Evolutionary conservation across 495 filamentous ascomycete species (phyloP), one percentile per base, ranked within the genome.

Genomic region (Pseudevernia furfuracea): DNA sequence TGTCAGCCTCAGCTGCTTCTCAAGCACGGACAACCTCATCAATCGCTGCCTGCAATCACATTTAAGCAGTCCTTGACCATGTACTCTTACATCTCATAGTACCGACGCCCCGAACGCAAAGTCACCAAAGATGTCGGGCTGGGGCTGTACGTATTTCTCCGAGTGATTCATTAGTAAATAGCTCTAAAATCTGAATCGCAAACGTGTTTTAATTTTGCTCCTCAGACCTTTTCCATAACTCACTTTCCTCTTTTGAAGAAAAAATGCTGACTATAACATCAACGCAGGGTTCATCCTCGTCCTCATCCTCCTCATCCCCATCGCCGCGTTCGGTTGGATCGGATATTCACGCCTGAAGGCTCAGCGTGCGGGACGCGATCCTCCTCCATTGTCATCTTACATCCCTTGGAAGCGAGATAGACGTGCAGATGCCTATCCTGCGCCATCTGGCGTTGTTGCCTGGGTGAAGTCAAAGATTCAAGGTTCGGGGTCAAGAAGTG

Each of bases 331-430:
- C 60, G 80, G 75, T 59, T 87, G 79, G 76, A 67, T 86, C 64
- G 69, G 80, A 65, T 85, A 80, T 68, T 80, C 82, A 2, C 84
- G 85, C 65, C 68, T 85, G 49, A 82, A 82, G 65, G 87, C 87
- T 46, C 76, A 82, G 56, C 79, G 81, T 17, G 75, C 87, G 43
- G 87, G 87, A 53, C 83, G 88, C 53, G 84, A 85, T 28, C 80
- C 84, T 60, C 87, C 86, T 4, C 75, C 81, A 3, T 69, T 84
- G 12, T 78, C 79, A 52, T 86, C 86, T 48, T 89, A 87, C 78
- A 80, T 83, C 67, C 82, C 80, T 60, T 84, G 83, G 46, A 70
- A 73, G 43, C 65, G 68, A 57, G 61, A 71, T 68, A 12, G 70
- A 23, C 81, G 79, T 66, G 75, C 75, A 41, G 75, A 71, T 15